Conservation (phyloP, 768 basidiomycete genomes). For the Dendrothele bispora region DNA sequence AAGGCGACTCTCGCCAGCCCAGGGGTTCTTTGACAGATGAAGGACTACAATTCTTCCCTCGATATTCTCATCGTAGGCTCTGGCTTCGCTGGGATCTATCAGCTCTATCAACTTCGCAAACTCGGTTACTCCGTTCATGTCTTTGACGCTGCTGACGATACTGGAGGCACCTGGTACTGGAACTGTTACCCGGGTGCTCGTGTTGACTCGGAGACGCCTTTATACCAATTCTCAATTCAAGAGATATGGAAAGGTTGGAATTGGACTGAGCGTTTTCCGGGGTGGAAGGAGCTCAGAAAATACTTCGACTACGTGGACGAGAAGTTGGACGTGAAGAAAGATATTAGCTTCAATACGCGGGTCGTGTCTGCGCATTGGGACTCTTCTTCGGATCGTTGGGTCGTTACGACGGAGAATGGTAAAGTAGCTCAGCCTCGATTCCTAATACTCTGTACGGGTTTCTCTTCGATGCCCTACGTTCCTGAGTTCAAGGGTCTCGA, state of each 20-base stretch:
- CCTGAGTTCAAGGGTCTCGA: slow-evolving; percentile 4
- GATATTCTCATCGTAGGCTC: no score
- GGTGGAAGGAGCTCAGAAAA: slow-evolving; percentile 4
- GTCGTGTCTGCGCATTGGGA: slow-evolving; percentile 14
- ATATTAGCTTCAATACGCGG: slow-evolving; percentile 13
- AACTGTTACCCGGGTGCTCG: slow-evolving; percentile 13
- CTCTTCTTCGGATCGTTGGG: slow-evolving; percentile 8
- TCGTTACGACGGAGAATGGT: background rate
- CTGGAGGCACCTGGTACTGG: no score
- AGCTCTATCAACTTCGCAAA: no score
- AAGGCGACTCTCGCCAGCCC: no score
- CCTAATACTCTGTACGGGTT: slow-evolving; percentile 4
- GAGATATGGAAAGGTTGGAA: slow-evolving; percentile 12
- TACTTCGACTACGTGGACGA: slow-evolving; percentile 16
- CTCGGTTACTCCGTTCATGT: no score
- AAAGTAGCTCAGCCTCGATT: background rate
- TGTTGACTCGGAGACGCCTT: slow-evolving; percentile 11
- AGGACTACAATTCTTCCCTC: no score
- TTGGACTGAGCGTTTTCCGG: slow-evolving; percentile 12
- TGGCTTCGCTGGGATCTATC: no score
- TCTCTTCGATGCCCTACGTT: background rate
- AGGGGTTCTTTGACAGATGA: no score
- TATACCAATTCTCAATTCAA: slow-evolving; percentile 13
- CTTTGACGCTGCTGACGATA: no score
- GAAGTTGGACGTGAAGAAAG: slow-evolving; percentile 10